Evolutionary conservation across 495 filamentous ascomycete genomes (phyloP).

Genomic region (Copromyces sp.): DNA sequence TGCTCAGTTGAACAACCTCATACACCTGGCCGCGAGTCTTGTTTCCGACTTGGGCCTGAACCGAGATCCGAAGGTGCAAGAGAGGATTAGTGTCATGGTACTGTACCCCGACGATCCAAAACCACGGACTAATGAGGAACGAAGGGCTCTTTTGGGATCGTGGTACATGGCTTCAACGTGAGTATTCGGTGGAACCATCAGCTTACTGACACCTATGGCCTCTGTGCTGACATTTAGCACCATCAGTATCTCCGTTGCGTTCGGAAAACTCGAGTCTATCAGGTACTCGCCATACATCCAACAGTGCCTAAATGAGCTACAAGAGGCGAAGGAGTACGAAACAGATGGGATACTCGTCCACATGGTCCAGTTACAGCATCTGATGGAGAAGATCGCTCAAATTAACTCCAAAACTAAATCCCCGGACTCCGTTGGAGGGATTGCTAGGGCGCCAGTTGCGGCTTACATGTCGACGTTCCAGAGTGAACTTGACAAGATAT

Average conservation of each 20-base stretch:
- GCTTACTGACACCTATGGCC: constrained; percentile 3
- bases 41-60: constrained; percentile 37
- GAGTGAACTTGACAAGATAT: constrained; percentile 20
- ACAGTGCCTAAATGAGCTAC: constrained; percentile 25
- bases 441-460: constrained; percentile 9
- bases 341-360: constrained; percentile 24
- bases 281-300: constrained; percentile 27
- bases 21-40: constrained; percentile 35
- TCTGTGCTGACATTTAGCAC: constrained; percentile 15
- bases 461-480: constrained; percentile 22
- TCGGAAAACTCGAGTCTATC: constrained; percentile 15
- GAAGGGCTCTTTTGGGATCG: constrained; percentile 25
- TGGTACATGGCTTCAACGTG: constrained; percentile 34
- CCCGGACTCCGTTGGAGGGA: constrained; percentile 5
- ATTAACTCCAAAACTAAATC: constrained; percentile 15
- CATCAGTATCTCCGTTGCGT: constrained; percentile 6
- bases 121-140: constrained; percentile 22
- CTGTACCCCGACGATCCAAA: constrained; percentile 7
- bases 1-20: constrained; percentile 34
- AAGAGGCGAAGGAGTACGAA: constrained; percentile 21
- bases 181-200: constrained; percentile 4
- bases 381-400: constrained; percentile 26
- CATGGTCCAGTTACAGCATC: constrained; percentile 27
- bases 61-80: constrained; percentile 19
- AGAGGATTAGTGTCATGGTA: constrained; percentile 12